Evolutionary conservation across 2,329 filamentous ascomycete genomes (phyloP).

Genomic region (Tetracladium maxilliforme): DNA sequence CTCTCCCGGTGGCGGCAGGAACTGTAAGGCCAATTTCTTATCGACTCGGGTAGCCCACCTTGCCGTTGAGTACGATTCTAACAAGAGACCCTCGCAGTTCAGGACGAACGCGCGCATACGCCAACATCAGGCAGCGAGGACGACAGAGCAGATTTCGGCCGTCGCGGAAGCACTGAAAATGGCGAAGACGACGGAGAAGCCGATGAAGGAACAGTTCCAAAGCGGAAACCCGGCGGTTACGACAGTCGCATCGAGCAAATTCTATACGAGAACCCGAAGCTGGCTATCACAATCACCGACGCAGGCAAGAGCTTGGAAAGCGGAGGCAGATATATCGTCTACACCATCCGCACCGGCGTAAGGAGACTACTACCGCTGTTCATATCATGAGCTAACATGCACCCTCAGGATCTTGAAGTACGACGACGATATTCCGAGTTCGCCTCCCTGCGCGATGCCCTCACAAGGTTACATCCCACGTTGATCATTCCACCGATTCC

Average conservation of each 20-base stretch:
- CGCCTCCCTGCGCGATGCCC: constrained; percentile 72
- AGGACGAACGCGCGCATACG: too few species aligned
- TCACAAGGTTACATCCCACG: constrained; percentile 86
- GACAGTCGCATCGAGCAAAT: constrained; percentile 95
- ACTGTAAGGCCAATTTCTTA: too few species aligned
- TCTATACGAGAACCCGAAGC: constrained; percentile 82
- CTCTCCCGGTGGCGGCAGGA: constrained; percentile 31
- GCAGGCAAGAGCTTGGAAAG: constrained; percentile 92
- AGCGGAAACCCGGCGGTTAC: constrained; percentile 71
- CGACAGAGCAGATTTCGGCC: too few species aligned
- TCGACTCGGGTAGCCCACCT: too few species aligned
- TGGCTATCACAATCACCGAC: constrained; percentile 83
- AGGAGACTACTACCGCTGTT: constrained; percentile 3
- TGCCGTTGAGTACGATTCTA: too few species aligned
- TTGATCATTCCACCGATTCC: constrained; percentile 93
- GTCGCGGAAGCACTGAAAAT: too few species aligned
- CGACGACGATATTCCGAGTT: constrained; percentile 94
- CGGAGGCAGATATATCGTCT: constrained; percentile 87
- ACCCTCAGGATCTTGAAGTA: constrained; percentile 73
- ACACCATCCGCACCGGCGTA: constrained; percentile 92
- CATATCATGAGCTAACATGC: too few species aligned
- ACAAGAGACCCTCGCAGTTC: too few species aligned
- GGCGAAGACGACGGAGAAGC: constrained; percentile 40
- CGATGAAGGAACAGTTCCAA: constrained; percentile 37
- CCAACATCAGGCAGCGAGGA: too few species aligned